Conservation (phyloP, 164 flowering plant species). For the Taxillus chinensis region DNA sequence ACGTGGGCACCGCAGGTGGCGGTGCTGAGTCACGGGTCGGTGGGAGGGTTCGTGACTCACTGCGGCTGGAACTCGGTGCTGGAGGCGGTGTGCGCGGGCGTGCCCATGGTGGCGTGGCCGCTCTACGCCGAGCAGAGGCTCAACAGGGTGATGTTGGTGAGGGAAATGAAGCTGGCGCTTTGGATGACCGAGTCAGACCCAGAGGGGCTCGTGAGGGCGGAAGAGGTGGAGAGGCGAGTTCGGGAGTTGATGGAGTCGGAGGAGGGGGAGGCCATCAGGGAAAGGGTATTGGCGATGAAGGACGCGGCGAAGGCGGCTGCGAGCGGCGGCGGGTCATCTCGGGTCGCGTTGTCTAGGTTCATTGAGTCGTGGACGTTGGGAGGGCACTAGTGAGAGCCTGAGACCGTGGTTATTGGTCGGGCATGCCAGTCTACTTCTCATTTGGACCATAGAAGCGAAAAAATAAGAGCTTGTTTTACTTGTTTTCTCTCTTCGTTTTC, state of each 20-base stretch:
- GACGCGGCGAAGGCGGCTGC: slow-evolving; percentile 15
- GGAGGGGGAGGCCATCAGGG: slow-evolving; percentile 16
- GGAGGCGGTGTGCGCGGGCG: slow-evolving; percentile 32
- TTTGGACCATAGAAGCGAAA: too few species aligned
- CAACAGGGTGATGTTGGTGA: slow-evolving; percentile 22
- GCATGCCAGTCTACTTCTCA: too few species aligned
- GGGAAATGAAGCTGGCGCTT: slow-evolving; percentile 26
- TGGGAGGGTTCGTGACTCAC: slow-evolving; percentile 41
- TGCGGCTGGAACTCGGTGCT: slow-evolving; percentile 44
- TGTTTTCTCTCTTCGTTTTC: too few species aligned
- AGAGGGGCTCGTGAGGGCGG: slow-evolving; percentile 20
- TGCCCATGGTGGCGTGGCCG: slow-evolving; percentile 47
- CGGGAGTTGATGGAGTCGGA: slow-evolving; percentile 25
- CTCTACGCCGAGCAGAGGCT: slow-evolving; percentile 33
- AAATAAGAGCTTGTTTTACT: too few species aligned
- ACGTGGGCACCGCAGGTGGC: slow-evolving; percentile 39
- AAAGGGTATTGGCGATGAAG: slow-evolving; percentile 7
- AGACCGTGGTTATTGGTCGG: too few species aligned
- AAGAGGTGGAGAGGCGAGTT: slow-evolving; percentile 22
- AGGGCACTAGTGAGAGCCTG: not conserved
- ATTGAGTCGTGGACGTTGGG: slow-evolving; percentile 6
- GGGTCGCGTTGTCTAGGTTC: slow-evolving; percentile 8
- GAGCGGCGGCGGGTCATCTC: slow-evolving; percentile 27
- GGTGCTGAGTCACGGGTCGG: slow-evolving; percentile 23
- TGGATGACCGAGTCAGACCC: slow-evolving; percentile 12